A percentile compares a stretch with the other conserved stretches of the same genome.
Evolutionary conservation across 2,329 filamentous ascomycete genomes (phyloP).

Genomic region (Capronia americana): DNA sequence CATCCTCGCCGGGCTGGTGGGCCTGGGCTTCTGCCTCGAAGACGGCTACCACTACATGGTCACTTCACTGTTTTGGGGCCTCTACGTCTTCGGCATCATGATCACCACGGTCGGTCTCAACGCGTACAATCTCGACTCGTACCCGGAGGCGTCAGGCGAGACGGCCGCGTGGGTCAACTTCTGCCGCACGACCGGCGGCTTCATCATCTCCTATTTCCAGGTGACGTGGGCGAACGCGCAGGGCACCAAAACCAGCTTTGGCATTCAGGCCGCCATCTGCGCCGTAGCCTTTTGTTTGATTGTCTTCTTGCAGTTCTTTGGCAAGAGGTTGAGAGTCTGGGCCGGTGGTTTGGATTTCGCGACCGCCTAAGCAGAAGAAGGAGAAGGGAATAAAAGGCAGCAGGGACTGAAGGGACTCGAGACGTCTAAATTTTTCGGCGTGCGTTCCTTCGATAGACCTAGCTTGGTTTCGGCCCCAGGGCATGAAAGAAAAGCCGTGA

Average conservation of each 20-base stretch:
- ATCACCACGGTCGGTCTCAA: constrained; percentile 55
- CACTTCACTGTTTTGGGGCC: constrained; percentile 57
- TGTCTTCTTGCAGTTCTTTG: constrained; percentile 49
- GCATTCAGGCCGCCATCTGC: constrained; percentile 56
- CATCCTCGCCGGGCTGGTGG: constrained; percentile 58
- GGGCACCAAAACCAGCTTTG: constrained; percentile 55
- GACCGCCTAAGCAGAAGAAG: constrained; percentile 17
- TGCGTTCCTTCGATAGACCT: too few species aligned
- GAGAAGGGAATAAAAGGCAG: background rate
- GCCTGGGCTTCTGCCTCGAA: constrained; percentile 61
- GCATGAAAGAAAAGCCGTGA: too few species aligned
- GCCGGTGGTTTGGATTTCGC: constrained; percentile 47
- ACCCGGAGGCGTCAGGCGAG: constrained; percentile 62
- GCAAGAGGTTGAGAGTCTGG: constrained; percentile 49
- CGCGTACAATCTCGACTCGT: constrained; percentile 61
- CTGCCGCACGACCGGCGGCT: constrained; percentile 57
- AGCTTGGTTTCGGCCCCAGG: too few species aligned
- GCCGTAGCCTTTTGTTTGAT: constrained; percentile 47
- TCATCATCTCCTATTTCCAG: constrained; percentile 58
- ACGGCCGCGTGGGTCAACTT: constrained; percentile 61
- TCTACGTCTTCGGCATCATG: constrained; percentile 53
- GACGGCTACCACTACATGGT: constrained; percentile 61
- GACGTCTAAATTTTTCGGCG: background rate
- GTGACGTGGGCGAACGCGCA: constrained; percentile 56
- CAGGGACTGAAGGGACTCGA: background rate